These are phyloP conservation scores for Amaranthus hypochondriacus DNA, from an alignment of 148 eudicot genomes.

Conservation along the genomic window DNA sequence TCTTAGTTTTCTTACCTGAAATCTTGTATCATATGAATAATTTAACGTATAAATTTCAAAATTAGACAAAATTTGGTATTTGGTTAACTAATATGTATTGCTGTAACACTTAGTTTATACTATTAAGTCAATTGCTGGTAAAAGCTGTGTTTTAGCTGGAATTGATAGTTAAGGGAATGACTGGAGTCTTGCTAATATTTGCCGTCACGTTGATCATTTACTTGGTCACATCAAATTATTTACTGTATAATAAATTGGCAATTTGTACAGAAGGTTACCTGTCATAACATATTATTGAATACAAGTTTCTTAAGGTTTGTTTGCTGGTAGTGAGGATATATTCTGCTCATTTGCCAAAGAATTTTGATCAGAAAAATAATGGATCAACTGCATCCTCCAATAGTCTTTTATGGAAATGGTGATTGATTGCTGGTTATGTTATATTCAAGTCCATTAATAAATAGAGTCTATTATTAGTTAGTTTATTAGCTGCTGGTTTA, in stretches of 20 bases:
- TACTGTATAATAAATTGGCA: background rate
- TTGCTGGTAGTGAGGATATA: conserved; percentile 6
- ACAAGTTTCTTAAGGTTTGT: background rate
- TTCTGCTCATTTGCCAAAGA: conserved; percentile 13
- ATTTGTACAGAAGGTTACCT: conserved; percentile 20
- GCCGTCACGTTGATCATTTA: conserved; percentile 30
- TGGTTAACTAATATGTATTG: conserved; percentile 20
- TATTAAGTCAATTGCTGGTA: background rate
- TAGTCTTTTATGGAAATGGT: conserved; percentile 36
- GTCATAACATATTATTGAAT: conserved; percentile 11
- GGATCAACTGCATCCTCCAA: conserved; percentile 37
- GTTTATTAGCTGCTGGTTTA: background rate
- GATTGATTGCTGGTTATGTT: conserved; percentile 16
- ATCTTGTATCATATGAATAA: no score
- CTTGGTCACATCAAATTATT: conserved; percentile 12
- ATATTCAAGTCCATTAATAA: background rate
- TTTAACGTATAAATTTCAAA: no score
- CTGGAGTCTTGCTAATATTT: conserved; percentile 20
- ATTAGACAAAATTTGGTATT: background rate
- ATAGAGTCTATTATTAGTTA: background rate
- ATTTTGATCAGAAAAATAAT: conserved; percentile 17
- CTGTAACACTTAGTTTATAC: background rate
- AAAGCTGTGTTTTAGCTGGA: conserved; percentile 37
- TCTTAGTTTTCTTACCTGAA: no score
- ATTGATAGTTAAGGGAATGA: conserved; percentile 22